phyloP scores from a whole-genome alignment of 495 filamentous ascomycete genomes.

The Lepidopterella palustris region DNA sequence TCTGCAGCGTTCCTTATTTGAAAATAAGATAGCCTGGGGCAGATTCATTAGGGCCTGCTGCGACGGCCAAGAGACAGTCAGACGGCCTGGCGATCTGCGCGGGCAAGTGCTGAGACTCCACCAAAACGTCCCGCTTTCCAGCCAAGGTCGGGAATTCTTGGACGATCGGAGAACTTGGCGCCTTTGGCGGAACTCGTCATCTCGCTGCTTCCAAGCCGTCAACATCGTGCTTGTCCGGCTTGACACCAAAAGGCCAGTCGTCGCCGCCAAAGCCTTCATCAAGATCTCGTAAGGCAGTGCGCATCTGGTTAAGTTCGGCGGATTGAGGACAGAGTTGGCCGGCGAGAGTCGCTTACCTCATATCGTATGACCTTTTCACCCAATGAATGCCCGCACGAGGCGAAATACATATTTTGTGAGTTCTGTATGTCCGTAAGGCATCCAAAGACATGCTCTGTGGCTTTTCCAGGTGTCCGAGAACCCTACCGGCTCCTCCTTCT shows the following conservation, averaged over 20 bases:
- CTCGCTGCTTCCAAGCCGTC: neutral
- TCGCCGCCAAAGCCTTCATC: neutral
- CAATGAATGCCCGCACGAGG: neutral
- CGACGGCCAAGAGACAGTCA: neutral
- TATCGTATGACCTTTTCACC: slow-evolving; percentile 5
- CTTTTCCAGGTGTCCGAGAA: neutral
- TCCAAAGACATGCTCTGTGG: neutral
- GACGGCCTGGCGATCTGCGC: neutral
- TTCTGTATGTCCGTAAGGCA: neutral
- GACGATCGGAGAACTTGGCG: slow-evolving; percentile 8
- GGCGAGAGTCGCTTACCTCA: slow-evolving; percentile 2
- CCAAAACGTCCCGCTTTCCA: slow-evolving; percentile 13
- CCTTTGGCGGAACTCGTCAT: slow-evolving; percentile 10
- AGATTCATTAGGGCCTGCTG: neutral
- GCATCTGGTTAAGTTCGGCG: neutral
- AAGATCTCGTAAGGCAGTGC: too few relatives aligned
- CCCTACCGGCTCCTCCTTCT: neutral
- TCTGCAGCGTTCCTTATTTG: too few relatives aligned
- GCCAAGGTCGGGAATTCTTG: slow-evolving; percentile 13
- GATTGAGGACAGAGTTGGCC: neutral
- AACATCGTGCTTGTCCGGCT: neutral
- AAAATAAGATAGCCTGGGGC: neutral
- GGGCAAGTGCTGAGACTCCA: slow-evolving; percentile 5
- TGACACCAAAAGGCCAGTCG: neutral
- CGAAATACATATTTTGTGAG: neutral